Percentiles rank a stretch among this genome's conserved stretches.
Conservation (phyloP, 352 stramenopile species). For the Pythium dissotocum region DNA sequence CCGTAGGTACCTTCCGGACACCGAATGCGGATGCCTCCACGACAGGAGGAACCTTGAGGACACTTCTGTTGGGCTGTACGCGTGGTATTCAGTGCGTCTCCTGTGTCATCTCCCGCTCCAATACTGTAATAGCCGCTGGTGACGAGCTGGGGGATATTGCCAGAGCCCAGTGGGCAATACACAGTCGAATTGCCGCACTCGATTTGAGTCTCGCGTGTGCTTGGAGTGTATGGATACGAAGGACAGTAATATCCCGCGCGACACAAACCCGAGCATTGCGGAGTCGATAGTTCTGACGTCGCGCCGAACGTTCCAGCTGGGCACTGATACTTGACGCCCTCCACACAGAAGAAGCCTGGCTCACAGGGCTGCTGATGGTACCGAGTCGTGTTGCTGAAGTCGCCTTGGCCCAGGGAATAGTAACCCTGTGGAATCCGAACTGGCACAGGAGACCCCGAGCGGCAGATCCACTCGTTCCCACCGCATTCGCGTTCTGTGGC, state of each 20-base stretch:
- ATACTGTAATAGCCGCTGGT: constrained; percentile 54
- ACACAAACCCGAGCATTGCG: constrained; percentile 63
- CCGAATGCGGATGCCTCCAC: constrained; percentile 57
- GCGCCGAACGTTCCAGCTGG: constrained; percentile 72
- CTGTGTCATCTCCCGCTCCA: constrained; percentile 36
- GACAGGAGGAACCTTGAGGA: constrained; percentile 70
- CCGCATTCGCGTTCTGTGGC: constrained; percentile 49
- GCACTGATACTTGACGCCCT: constrained; percentile 71
- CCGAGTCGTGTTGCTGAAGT: constrained; percentile 47
- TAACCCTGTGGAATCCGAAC: constrained; percentile 47
- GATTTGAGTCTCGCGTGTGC: constrained; percentile 41
- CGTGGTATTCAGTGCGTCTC: constrained; percentile 51
- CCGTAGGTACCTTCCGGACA: constrained; percentile 74
- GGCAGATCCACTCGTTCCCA: constrained; percentile 47
- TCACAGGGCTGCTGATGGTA: constrained; percentile 68
- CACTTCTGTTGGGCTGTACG: constrained; percentile 54
- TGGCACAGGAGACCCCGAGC: constrained; percentile 43
- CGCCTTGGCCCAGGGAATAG: constrained; percentile 54
- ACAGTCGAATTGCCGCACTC: constrained; percentile 50
- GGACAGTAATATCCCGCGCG: constrained; percentile 71
- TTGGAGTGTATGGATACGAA: constrained; percentile 47
- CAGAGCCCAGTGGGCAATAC: constrained; percentile 62
- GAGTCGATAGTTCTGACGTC: constrained; percentile 33
- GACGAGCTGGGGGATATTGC: constrained; percentile 46
- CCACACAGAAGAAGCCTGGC: constrained; percentile 70